Conservation (phyloP, 2,329 filamentous ascomycete genomes). For the Talaromyces sp. region DNA sequence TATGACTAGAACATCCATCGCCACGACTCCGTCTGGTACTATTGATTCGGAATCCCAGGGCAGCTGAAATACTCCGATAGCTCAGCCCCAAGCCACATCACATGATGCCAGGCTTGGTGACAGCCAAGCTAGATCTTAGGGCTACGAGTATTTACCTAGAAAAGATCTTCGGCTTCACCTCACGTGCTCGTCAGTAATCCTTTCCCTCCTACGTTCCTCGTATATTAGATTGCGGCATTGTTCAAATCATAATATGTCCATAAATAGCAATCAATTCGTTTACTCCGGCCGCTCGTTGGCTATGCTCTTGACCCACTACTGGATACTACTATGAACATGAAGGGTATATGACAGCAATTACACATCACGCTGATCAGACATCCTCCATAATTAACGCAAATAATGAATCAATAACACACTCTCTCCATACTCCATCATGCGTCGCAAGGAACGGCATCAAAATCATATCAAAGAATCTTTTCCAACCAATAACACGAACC, state of each 20-base stretch:
- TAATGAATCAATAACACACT: neutral
- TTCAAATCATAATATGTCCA: neutral
- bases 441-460: neutral
- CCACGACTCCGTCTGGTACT: neutral
- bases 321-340: neutral
- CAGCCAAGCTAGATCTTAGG: neutral
- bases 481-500: constrained; percentile 10
- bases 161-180: neutral
- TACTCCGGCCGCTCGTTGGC: neutral
- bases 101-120: neutral
- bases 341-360: neutral
- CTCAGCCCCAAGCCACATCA: too few relatives aligned
- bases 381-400: neutral
- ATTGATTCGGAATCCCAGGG: neutral
- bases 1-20: too few relatives aligned
- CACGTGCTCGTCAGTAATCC: neutral
- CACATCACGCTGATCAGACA: neutral
- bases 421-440: neutral
- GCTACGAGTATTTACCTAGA: neutral
- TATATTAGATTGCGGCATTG: neutral
- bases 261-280: neutral
- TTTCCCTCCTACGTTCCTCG: neutral
- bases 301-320: neutral
- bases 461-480: constrained; percentile 6
- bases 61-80: too few relatives aligned